Base-by-base conservation (phyloP, 2,329 filamentous ascomycete genomes). In the Paradendryphiella salina region DNA sequence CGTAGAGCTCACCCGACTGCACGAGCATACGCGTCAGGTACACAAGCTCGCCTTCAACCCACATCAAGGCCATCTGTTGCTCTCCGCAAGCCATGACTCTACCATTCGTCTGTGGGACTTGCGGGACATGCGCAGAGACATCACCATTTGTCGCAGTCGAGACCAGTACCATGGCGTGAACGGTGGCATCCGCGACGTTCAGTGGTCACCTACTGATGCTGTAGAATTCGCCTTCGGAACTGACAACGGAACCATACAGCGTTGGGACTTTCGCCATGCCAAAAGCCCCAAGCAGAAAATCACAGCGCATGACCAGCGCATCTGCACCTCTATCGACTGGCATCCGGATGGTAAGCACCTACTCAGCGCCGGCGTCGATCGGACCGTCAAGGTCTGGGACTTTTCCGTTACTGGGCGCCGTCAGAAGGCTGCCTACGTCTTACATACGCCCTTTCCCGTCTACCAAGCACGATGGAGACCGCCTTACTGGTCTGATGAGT, bases 21-120 rank as follows among this genome's bases (percentile, higher is more conserved):
- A 85, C 60, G 84, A 86, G 65, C 84, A 87, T 61, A 80, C 76
- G 57, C 82, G 84, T 42, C 84, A 86, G 71, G 84, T 87, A 46
- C 84, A 87, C 71, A 82, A 79, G 60, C 74, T 87, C 35, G 84
- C 83, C 11, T 85, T 86, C 71, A 86, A 85, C 60, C 84, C 84
- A 9, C 80, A 84, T 63, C 75, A 79, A 56, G 82, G 83, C 36
- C 78, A 80, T 58, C 76, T 83, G 65, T 74, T 87, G 39, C 75
- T 87, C 15, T 87, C 84, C 29, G 84, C 82, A 20, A 85, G 83
- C 65, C 84, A 86, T 65, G 84, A 87, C 74, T 80, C 80, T 36
- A 84, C 81, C 1, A 82, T 86, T 26, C 79, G 82, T 35, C 77
- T 86, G 57, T 87, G 84, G 84, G 84, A 87, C 69, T 71, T 87